Evolutionary conservation across 2,329 filamentous ascomycete species (phyloP).

Genomic region (Fusarium virguliforme): DNA sequence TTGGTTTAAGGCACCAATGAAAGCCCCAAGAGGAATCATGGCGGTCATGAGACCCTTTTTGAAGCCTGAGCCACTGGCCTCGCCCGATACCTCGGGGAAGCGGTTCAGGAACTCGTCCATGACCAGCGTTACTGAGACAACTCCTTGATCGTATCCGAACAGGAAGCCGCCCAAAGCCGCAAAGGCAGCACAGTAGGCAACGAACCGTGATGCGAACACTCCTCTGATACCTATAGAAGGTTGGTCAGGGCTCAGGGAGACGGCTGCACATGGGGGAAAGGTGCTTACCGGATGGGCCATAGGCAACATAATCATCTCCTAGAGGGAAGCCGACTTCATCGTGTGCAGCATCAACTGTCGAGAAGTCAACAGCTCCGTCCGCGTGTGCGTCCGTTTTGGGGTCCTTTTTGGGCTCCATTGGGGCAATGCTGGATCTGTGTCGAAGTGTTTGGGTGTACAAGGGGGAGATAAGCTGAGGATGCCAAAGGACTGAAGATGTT

Average conservation of each 20-base stretch:
- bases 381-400: not conserved
- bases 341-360: not conserved
- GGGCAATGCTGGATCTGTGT: not conserved
- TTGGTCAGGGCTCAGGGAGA: not conserved
- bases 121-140: conserved; percentile 57
- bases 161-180: conserved; percentile 59
- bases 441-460: not conserved
- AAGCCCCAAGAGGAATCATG: conserved; percentile 63
- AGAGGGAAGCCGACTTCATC: not conserved
- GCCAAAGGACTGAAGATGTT: not conserved
- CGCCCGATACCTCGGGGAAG: conserved; percentile 54
- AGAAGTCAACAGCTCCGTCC: not conserved
- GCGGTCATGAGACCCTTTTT: conserved; percentile 64
- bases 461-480: not conserved
- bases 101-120: conserved; percentile 55
- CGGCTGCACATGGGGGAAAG: not conserved
- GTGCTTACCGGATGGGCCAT: conserved; percentile 21
- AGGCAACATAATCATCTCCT: conserved; percentile 20
- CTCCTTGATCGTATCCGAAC: conserved; percentile 59
- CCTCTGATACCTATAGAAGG: conserved; percentile 51
- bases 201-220: conserved; percentile 53
- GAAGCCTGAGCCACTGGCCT: conserved; percentile 57
- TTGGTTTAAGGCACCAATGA: conserved; percentile 63
- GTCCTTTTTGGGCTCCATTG: not conserved
- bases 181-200: conserved; percentile 54